These are phyloP conservation scores for Pseudogymnoascus verrucosus DNA, from an alignment of 2,329 filamentous ascomycete genomes.

Conservation along the genomic window DNA sequence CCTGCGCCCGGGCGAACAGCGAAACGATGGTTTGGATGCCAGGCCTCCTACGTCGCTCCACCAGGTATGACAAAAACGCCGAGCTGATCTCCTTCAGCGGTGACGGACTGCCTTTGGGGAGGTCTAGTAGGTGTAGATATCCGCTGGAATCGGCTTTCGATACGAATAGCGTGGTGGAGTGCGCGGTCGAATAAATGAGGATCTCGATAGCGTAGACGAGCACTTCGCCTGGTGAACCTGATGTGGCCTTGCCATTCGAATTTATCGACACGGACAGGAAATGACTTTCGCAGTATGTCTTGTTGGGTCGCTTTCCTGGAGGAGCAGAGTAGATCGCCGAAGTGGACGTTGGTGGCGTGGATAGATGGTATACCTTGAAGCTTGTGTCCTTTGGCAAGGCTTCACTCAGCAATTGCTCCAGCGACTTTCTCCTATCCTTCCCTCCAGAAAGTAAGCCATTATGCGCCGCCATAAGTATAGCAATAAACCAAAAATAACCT, in stretches of 20 bases:
- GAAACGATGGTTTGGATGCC: slow-evolving; percentile 69
- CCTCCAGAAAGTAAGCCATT: slow-evolving; percentile 16
- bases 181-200: slow-evolving; percentile 73
- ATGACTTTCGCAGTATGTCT: slow-evolving; percentile 82
- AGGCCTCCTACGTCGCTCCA: slow-evolving; percentile 56
- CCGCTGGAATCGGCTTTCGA: slow-evolving; percentile 97
- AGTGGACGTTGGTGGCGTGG: slow-evolving; percentile 69
- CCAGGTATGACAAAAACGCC: slow-evolving; percentile 68
- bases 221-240: slow-evolving; percentile 33
- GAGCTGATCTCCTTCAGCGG: slow-evolving; percentile 67
- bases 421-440: slow-evolving; percentile 20
- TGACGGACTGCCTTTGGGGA: slow-evolving; percentile 56
- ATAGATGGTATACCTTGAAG: slow-evolving; percentile 77
- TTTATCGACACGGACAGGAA: slow-evolving; percentile 55
- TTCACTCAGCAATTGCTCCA: slow-evolving; percentile 23
- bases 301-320: slow-evolving; percentile 61
- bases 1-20: slow-evolving; percentile 84
- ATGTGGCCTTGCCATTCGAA: slow-evolving; percentile 22
- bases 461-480: slow-evolving; percentile 25
- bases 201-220: slow-evolving; percentile 80
- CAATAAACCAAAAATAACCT: slow-evolving; percentile 11
- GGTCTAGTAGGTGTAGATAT: slow-evolving; percentile 60
- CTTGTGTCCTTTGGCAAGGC: slow-evolving; percentile 44
- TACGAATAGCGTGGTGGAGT: slow-evolving; percentile 81
- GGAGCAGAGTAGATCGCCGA: slow-evolving; percentile 73